Conservation (phyloP, 2,329 filamentous ascomycete genomes). For the Orbilia javanica region DNA sequence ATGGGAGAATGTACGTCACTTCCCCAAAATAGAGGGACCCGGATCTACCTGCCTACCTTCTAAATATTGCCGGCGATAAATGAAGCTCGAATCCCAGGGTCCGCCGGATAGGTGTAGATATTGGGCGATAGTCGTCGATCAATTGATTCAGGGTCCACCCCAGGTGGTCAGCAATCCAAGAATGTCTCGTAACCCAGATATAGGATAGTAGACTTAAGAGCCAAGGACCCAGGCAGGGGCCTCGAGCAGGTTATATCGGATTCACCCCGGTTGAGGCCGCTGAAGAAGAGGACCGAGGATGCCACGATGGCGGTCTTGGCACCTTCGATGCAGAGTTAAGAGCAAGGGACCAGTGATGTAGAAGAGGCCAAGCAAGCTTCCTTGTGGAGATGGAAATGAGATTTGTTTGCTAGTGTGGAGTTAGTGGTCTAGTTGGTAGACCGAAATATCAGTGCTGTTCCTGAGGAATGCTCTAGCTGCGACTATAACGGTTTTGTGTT, state of each 20-base stretch:
- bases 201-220: no score
- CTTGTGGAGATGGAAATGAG: neutral
- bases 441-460: slow-evolving; percentile 11
- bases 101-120: neutral
- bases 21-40: neutral
- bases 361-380: neutral
- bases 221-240: neutral
- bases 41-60: slow-evolving; percentile 6
- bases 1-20: slow-evolving; percentile 3
- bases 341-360: neutral
- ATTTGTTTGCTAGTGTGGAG: neutral
- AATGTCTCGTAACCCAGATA: neutral
- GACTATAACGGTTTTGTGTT: no score
- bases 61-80: neutral
- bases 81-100: slow-evolving; percentile 8
- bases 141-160: neutral
- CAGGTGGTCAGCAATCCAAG: neutral
- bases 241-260: neutral
- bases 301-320: neutral
- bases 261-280: neutral
- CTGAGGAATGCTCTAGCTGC: slow-evolving; percentile 9
- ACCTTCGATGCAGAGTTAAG: neutral
- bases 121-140: slow-evolving; percentile 10
- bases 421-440: neutral
- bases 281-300: neutral